Evolutionary conservation across 805 yeast genomes (phyloP).

Genomic region (Yarrowia osloensis): DNA sequence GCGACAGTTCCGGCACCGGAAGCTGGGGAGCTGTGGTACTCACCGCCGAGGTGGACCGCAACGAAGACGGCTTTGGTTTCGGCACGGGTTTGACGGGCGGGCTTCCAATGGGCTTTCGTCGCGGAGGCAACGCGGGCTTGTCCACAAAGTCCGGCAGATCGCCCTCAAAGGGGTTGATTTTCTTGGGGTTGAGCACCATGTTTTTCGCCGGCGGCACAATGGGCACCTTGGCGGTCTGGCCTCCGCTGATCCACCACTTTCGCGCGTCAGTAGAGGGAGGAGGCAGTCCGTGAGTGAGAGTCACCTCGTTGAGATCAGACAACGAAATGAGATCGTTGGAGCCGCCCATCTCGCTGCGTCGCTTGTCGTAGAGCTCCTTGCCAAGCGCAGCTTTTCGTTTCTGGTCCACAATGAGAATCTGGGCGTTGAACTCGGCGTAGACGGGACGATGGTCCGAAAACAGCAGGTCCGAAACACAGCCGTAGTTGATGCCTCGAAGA

Average conservation of each 20-base stretch:
- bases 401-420: conserved; percentile 70
- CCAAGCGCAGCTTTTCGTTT: conserved; percentile 56
- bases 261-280: conserved; percentile 81
- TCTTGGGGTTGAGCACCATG: conserved; percentile 66
- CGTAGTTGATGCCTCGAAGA: conserved; percentile 66
- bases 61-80: conserved; percentile 12
- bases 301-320: conserved; percentile 37
- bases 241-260: conserved; percentile 93
- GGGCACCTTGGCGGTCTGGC: conserved; percentile 70
- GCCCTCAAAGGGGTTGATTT: conserved; percentile 70
- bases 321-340: conserved; percentile 40
- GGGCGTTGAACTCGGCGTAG: conserved; percentile 70
- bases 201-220: conserved; percentile 47
- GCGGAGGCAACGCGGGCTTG: conserved; percentile 16
- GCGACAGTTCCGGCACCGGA: neutral
- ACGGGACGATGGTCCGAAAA: conserved; percentile 94
- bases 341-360: conserved; percentile 48
- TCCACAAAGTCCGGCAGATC: conserved; percentile 53
- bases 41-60: neutral
- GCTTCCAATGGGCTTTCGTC: conserved; percentile 4
- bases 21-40: conserved; percentile 1
- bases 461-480: conserved; percentile 56
- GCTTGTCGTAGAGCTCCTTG: conserved; percentile 59
- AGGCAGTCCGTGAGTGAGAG: conserved; percentile 56
- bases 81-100: conserved; percentile 16